Evolutionary conservation across 2,329 filamentous ascomycete species (phyloP).

Genomic region (Dactylellina parvicollis): DNA sequence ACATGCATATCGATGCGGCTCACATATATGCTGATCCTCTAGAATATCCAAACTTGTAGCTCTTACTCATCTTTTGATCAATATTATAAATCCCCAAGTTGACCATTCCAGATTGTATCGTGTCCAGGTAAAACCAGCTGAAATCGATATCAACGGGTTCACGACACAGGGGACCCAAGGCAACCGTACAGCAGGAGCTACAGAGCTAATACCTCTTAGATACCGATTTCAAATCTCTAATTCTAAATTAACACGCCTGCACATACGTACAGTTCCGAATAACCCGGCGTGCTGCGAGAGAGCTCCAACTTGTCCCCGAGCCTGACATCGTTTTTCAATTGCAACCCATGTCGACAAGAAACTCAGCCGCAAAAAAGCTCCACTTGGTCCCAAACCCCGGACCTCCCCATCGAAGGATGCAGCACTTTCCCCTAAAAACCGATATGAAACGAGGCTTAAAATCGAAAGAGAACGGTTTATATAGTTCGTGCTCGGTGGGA

Average conservation of each 20-base stretch:
- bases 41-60: too few species aligned
- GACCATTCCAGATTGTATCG: too few species aligned
- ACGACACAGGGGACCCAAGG: background rate
- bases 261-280: background rate
- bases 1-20: background rate
- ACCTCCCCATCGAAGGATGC: background rate
- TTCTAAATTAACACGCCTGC: background rate
- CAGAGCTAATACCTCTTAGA: background rate
- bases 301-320: background rate
- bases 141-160: background rate
- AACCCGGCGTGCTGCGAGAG: background rate
- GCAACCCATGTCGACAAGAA: background rate
- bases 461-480: background rate
- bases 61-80: background rate
- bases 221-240: background rate
- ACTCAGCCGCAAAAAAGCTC: conserved; percentile 18
- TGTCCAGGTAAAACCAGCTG: too few species aligned
- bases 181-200: background rate
- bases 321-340: background rate
- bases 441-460: conserved; percentile 9
- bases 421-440: background rate
- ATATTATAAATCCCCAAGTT: background rate
- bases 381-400: background rate
- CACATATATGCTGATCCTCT: too few species aligned
- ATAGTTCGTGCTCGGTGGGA: background rate